These are phyloP conservation scores for Rosa lucieae DNA, from an alignment of 306 rosid genomes.

Conservation along the genomic window DNA sequence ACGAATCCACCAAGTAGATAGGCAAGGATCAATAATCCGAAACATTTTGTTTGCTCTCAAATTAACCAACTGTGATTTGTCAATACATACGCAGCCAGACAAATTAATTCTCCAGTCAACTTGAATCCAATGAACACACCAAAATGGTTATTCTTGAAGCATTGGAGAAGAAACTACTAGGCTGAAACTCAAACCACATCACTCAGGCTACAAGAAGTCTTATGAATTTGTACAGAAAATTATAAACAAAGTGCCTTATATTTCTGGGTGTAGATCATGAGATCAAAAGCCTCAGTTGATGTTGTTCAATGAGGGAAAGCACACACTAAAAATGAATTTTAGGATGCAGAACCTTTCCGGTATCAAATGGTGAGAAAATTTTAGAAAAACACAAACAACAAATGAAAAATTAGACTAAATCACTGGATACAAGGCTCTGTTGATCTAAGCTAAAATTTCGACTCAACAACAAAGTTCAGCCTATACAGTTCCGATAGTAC, in stretches of 20 bases:
- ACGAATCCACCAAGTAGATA: slow-evolving; percentile 4
- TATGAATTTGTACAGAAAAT: neutral
- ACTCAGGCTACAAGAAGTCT: slow-evolving; percentile 11
- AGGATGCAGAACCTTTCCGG: neutral
- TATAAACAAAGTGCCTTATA: neutral
- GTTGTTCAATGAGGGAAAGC: neutral
- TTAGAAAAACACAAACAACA: too few relatives aligned
- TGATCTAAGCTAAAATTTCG: too few relatives aligned
- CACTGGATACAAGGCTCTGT: neutral
- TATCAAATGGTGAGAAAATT: neutral
- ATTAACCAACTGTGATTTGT: slow-evolving; percentile 21
- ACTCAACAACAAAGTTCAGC: neutral
- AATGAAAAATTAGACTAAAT: neutral
- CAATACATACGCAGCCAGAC: slow-evolving; percentile 12
- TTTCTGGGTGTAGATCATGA: slow-evolving; percentile 2
- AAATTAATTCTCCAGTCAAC: neutral
- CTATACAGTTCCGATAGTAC: neutral
- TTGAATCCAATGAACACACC: slow-evolving; percentile 33
- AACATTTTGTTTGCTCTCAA: slow-evolving; percentile 20
- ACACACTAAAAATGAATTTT: neutral
- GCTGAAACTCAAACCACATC: slow-evolving; percentile 34
- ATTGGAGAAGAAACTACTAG: slow-evolving; percentile 18
- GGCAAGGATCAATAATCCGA: slow-evolving; percentile 15
- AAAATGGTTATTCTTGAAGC: slow-evolving; percentile 32
- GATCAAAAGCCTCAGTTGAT: neutral